Conservation (phyloP, 495 filamentous ascomycete species). For the Xylaria intraflava region DNA sequence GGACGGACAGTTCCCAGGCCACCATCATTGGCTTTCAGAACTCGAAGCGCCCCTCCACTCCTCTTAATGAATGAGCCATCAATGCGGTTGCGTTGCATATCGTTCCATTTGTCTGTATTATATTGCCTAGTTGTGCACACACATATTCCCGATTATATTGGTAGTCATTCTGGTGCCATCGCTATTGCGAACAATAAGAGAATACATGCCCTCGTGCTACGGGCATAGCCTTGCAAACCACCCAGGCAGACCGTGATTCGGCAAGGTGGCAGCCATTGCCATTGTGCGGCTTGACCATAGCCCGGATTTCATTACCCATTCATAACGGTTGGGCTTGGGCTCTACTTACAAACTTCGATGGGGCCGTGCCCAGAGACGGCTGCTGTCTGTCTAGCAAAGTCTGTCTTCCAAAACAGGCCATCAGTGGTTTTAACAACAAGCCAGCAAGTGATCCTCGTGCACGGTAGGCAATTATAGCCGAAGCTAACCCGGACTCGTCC, state of each 20-base stretch:
- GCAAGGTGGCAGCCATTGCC: too few species aligned
- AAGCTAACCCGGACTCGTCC: not conserved
- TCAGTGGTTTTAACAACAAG: not conserved
- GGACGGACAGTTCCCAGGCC: not conserved
- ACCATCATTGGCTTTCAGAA: not conserved
- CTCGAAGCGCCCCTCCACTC: not conserved
- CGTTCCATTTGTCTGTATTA: conserved; percentile 2
- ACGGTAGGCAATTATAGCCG: not conserved
- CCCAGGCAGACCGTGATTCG: too few species aligned
- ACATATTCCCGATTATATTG: conserved; percentile 3
- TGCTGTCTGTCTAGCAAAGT: not conserved
- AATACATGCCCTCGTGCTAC: too few species aligned
- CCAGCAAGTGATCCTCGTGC: not conserved
- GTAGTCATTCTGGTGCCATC: not conserved
- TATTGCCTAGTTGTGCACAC: not conserved
- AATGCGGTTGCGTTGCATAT: not conserved
- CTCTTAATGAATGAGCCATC: not conserved
- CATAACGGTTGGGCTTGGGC: too few species aligned
- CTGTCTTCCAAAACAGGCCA: not conserved
- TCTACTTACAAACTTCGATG: not conserved
- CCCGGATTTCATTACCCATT: too few species aligned
- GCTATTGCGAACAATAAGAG: not conserved
- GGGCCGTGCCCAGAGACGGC: not conserved
- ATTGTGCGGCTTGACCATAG: too few species aligned
- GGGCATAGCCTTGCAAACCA: too few species aligned